Base-by-base conservation (phyloP, 257 asterid species). In the Perilla frutescens region DNA sequence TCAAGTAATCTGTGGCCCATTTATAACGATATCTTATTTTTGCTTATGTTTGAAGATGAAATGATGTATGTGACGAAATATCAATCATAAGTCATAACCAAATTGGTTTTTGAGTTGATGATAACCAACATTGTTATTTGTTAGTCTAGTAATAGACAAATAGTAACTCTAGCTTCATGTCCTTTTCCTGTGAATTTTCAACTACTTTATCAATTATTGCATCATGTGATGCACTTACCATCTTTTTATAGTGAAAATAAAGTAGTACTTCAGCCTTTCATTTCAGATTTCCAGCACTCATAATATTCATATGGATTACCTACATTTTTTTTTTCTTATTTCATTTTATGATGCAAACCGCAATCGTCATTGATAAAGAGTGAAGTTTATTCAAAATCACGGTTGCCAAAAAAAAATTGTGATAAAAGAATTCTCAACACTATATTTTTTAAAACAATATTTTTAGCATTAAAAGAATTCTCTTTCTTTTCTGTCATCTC, bases 101-200 rank as follows among this genome's bases (percentile, higher is more conserved):
- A 20, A 20, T 20, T 20, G 26, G 26, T 34, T 58, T 12, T 11
- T 34, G 20, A 58, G 9, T 58, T 58, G 64, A 58, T 58, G 15
- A 36, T 34, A 58, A 58, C 64, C 64, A 58, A 12, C 4, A 58
- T 36, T 13, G 14, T 5, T 36, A 58, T 32, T 36, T 13, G 14
- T 5, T 36, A 58, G 0, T 58, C 9, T 57, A 31, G 62, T 37
- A 60, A 10, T 58, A 2, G 9, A 32, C 65, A 20, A 57, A 45
- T 10, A 58, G 53, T 55, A 12, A 8, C 26, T 20, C 26, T 45
- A 41, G 32, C 53, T 39, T n/a, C 34, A 12, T 66, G 11, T 66
- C 31, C 0, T 31, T 67, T 67, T 67, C 62, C 12, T 58, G 50
- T 44, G 48, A 45, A 47, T 45, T 70, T 71, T 13, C 49, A 58